Percentiles rank a stretch among this genome's conserved stretches.
Conservation (phyloP, 2,329 filamentous ascomycete genomes). For the Neonectria magnoliae region DNA sequence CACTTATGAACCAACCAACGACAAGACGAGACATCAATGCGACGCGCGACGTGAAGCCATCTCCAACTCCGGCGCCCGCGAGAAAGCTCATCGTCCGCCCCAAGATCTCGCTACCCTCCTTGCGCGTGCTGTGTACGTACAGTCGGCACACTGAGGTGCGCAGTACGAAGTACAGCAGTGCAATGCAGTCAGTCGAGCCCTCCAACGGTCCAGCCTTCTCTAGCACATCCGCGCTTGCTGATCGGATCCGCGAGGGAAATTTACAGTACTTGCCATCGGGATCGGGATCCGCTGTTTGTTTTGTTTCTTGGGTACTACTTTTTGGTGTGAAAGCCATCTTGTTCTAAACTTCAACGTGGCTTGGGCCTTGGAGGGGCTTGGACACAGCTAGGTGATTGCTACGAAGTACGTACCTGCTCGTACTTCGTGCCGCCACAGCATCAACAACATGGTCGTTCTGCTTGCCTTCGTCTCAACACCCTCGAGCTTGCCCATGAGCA, state of each 20-base stretch:
- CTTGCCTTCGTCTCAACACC: constrained; percentile 10
- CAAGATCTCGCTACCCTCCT: constrained; percentile 22
- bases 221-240: constrained; percentile 18
- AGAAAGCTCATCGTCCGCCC: constrained; percentile 16
- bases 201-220: not conserved
- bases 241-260: constrained; percentile 21
- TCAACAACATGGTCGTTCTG: constrained; percentile 8
- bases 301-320: constrained; percentile 15
- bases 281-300: constrained; percentile 26
- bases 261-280: constrained; percentile 4
- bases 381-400: constrained; percentile 2
- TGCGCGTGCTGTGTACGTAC: not conserved
- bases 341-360: constrained; percentile 8
- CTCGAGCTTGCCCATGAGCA: constrained; percentile 12
- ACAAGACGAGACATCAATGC: constrained; percentile 39
- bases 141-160: constrained; percentile 8
- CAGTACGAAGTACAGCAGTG: not conserved
- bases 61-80: constrained; percentile 36
- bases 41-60: constrained; percentile 40
- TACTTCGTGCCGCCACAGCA: not conserved
- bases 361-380: not conserved
- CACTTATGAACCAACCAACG: constrained; percentile 40
- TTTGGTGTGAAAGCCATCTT: not conserved
- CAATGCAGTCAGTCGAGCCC: not conserved
- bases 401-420: not conserved